Base-by-base conservation (phyloP, 108 stramenopile species). In the Stephanodiscus minutulus region DNA sequence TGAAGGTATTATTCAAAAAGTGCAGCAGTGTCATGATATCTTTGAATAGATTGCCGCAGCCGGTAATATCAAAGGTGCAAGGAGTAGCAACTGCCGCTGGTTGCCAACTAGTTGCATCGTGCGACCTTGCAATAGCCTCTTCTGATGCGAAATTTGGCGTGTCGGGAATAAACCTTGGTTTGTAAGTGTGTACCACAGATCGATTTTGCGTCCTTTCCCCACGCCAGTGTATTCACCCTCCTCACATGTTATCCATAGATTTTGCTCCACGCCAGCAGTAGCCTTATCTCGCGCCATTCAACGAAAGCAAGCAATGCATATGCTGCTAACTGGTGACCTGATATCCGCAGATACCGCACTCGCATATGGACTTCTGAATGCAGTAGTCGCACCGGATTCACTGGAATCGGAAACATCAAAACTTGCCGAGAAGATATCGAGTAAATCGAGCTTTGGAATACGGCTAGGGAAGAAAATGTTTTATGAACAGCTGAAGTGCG, bases 11-110 rank as follows among this genome's bases (percentile, higher is more conserved):
- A 39, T 89, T 91, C 55, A 21, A 69, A 22, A 73, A 85, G 58
- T 93, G 92, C 54, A 76, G 82, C 55, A 31, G 63, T 21, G 68
- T 86, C 48, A 93, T 91, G 89, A 72, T 70, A 44, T 59, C 73
- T 25, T 21, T 93, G 7, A 60, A 75, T 36, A 66, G 31, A 15
- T 41, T 86, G 21, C 83, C 86, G 0, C 80, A 86, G 50, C 88
- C 90, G 3, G 83, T 86, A 37, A 82, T 93, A 41, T 85, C 86
- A 13, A 79, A 74, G 22, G 89, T 88, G 7, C 77, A 91, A 27
- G 92, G 92, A 22, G 52, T 91, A 5, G 92, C 89, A 27, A 91
- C 88, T 27, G 89, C 88, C 15, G 92, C 92, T 20, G 92, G 89
- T 27, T 93, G 89, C 58, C 92, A 93, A 72, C 76, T 91, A 10